Evolutionary conservation across 495 filamentous ascomycete species (phyloP), one percentile per base, ranked within the genome.

Genomic region (Parathielavia appendiculata): DNA sequence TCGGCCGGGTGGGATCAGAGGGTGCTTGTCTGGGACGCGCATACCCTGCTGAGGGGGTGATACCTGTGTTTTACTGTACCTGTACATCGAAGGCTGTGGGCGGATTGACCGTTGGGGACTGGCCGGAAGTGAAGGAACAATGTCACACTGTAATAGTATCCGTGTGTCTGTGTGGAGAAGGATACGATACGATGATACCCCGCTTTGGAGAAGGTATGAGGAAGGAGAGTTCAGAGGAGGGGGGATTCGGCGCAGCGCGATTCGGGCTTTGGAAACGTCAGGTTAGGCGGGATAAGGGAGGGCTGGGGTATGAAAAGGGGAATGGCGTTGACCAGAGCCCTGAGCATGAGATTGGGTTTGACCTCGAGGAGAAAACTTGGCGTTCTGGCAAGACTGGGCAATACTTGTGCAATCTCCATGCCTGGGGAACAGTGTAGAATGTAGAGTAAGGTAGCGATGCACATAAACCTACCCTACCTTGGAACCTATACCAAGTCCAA

Each of bases 1-100:
- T 93, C 86, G 67, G 86, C 85, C 8, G 90, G 90, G 0, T 98
- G 95, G 95, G 93, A 98, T 72, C 89, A 96, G 73, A 80, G 84
- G 62, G 75, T 98, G 35, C 79, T 91, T 67, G 83, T 97, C 11
- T 98, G 91, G 91, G 93, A 98, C 79, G 89, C 91, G 39, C 81
- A 75, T 49, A 65, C 66, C 40, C 59, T 80, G 62, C 58, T 75
- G 61, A 56, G 35, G 11, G 39, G 49, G 2, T 17, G 22, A 23
- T n/a, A 17, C 23, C 19, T n/a, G 7, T 35, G 8, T 49, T 12
- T 46, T 11, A 46, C 44, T 9, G 19, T 46, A 5, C 4, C 10
- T 23, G 26, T 4, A 6, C 13, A 13, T 12, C 44, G 12, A 14
- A 16, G 12, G 44, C 8, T 22, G 26, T 30, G 5, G 44, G 12